Evolutionary conservation across 2,329 filamentous ascomycete species (phyloP).

Genomic region (Dryadomyces quercus-mongolicae): DNA sequence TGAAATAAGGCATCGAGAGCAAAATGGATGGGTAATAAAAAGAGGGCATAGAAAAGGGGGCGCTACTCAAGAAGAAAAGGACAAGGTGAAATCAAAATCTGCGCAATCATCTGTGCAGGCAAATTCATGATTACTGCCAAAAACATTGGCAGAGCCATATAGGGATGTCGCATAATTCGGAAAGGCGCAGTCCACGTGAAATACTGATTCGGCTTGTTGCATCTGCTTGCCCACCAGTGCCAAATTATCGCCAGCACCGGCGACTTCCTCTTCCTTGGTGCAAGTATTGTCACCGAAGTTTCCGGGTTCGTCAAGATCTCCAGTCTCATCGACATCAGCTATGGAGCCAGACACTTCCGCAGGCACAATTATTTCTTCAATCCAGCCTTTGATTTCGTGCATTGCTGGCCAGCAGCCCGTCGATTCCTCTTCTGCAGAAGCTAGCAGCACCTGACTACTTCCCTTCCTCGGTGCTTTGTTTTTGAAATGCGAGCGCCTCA

Average conservation of each 20-base stretch:
- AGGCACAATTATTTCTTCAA: neutral
- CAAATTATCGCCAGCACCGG: neutral
- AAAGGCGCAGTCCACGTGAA: too few relatives aligned
- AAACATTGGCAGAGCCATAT: neutral
- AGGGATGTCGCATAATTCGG: neutral
- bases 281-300: too few relatives aligned
- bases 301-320: neutral
- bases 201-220: neutral
- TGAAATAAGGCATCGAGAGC: too few relatives aligned
- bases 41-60: neutral
- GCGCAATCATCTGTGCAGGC: neutral
- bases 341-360: neutral
- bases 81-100: neutral
- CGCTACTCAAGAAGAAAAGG: neutral
- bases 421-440: slow-evolving; percentile 14
- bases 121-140: neutral
- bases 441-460: slow-evolving; percentile 5
- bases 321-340: neutral
- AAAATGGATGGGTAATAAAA: neutral
- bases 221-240: neutral
- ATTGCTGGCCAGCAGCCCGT: slow-evolving; percentile 46
- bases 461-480: slow-evolving; percentile 33
- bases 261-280: too few relatives aligned
- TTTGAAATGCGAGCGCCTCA: slow-evolving; percentile 80
- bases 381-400: slow-evolving; percentile 13